Evolutionary conservation across 2,329 filamentous ascomycete species (phyloP), one percentile per base, ranked within the genome.

Genomic region (Colletotrichum graminicola): DNA sequence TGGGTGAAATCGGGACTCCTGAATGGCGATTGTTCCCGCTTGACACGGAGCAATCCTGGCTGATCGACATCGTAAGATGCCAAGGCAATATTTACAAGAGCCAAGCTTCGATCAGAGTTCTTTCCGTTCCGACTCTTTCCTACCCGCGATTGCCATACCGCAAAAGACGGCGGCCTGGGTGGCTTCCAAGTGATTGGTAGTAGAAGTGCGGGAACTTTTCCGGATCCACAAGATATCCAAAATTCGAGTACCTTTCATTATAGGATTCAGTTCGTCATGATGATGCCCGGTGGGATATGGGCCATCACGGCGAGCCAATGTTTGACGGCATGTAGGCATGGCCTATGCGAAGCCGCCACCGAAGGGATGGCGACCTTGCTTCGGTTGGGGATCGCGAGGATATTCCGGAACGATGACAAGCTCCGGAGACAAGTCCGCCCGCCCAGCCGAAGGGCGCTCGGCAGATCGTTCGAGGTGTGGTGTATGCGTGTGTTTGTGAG

Each of bases 31-130:
- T 26, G 12, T 21, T 41, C 4, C 55, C n/a, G 11, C 39, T 45
- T 14, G 11, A 21, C 54, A 64, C 23, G 60, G 21, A n/a, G 39
- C 6, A 29, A 18, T 34, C 8, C 14, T 26, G 8, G 3, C 26
- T 55, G 16, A 47, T 51, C 43, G 49, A 60, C 39, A 68, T 71
- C 68, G 68, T 68, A 68, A 68, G 65, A 71, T 68, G 68, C 65
- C 68, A 71, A 71, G 68, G 11, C 43, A 49, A 60, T 54, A 16
- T 1, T 16, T 29, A 5, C n/a, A 21, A 54, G 1, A 12, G 69
- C 65, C 69, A 71, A 55, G 49, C 2, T 8, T 63, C 36, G 29
- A 2, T 16, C 43, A 18, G 6, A 39, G 18, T n/a, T 62, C 10
- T 3, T 29, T 12, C 12, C 45, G 1, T 39, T 34, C 18, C 5